Base-by-base conservation (phyloP, 192 early-diverging fungal species). In the Oehlia diaphana region DNA sequence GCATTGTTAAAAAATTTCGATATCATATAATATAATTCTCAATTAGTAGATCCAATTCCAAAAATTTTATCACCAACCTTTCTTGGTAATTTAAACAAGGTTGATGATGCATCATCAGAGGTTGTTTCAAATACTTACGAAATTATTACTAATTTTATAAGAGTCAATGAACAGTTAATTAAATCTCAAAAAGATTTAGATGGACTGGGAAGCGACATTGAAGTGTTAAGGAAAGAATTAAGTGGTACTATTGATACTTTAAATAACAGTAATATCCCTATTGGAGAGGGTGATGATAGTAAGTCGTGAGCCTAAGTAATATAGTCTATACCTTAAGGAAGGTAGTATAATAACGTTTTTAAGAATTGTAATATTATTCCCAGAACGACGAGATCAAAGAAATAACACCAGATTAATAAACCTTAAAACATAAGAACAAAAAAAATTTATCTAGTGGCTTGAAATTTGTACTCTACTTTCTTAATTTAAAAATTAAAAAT, bases 201-300 rank as follows among this genome's bases (percentile, higher is more conserved):
- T 70, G 68, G 68, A 42, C 31, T 70, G 37, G 68, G 39, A 39
- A 21, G 33, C n/a, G 68, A 70, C 9, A 70, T 70, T n/a, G 37
- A 39, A 44, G 35, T 33, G 23, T 42, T 70, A 21, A 70, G 37
- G 37, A 70, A 70, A 42, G 68, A 70, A 70, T 70, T 70, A 70
- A 23, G 37, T 9, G 37, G 14, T 9, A 39, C 37, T 14, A 70
- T 70, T n/a, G 68, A 70, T n/a, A 70, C 68, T 8, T 4, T 58
- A 58, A 58, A 58, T 58, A 58, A 58, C 4, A 58, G 50, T 58
- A 19, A 58, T 58, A 5, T 19, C 0, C 9, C 16, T 58, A 58
- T 19, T 58, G 50, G 13, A 58, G 50, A 58, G 4, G 3, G 14
- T 5, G 16, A 58, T 58, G 16, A 14, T 16, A 50, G 49, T 50